Base-by-base conservation (phyloP, 257 asterid species). In the Solanum megistacrolobum region DNA sequence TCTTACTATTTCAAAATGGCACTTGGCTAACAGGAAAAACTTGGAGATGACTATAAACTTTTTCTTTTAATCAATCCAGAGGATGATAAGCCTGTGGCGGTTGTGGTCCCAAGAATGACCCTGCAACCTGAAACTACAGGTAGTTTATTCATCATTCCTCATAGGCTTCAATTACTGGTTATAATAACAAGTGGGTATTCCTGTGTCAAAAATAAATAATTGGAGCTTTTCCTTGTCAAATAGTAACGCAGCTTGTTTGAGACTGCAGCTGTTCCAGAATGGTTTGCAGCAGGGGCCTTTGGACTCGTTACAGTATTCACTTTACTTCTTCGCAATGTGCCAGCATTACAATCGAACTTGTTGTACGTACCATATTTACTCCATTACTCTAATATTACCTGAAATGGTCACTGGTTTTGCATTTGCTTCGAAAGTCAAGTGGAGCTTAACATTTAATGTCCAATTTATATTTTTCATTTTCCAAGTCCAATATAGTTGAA, bases 211-310 rank as follows among this genome's bases (percentile, higher is more conserved):
- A 21, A 31, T 32, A 83, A 65, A 58, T 25, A 72, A 23, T 84
- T 83, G 55, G 73, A 12, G 48, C 23, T 29, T 60, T 10, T 83
- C 71, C 20, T 14, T 69, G 39, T 68, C 83, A 35, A 89, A 52
- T 88, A 60, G 31, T 76, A 78, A 21, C 86, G 21, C 85, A 38
- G 66, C 73, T 91, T 85, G 83, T 88, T 87, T 87, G 87, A 84
- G 48, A 48, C 89, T 92, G 94, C 94, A 97, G 99, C 98, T 87
- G 96, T 96, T 90, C 99, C 99, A 39, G 98, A 97, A 89, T 97
- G 99, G 99, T 93, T 97, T 92, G 98, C 98, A 82, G 98, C 99
- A 9, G 98, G 96, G 88, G 94, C 98, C 91, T 97, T 97, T 89
- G 99, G 99, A 90, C 87, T 97, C 74, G 98, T 97, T 89, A 96